A percentile compares a stretch with the other conserved stretches of the same genome.
Evolutionary conservation across 768 basidiomycete species (phyloP).

Genomic region (Daedaleopsis nitida): DNA sequence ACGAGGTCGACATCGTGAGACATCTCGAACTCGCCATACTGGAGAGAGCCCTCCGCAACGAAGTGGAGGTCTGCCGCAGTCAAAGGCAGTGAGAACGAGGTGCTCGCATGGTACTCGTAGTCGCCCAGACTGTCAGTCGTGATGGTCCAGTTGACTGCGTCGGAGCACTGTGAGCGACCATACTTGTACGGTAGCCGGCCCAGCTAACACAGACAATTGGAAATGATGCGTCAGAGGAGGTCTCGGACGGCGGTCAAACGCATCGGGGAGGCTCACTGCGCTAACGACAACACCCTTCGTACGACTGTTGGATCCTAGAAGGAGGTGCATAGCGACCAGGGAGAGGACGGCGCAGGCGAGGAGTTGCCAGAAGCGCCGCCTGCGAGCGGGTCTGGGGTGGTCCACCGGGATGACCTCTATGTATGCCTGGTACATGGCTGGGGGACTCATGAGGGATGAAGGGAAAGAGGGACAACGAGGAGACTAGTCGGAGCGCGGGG

Average conservation of each 20-base stretch:
- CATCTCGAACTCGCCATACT: constrained; percentile 18
- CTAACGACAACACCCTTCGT: not conserved
- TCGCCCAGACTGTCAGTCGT: not conserved
- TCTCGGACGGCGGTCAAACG: not conserved
- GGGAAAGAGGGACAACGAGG: not conserved
- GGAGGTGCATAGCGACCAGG: constrained; percentile 3
- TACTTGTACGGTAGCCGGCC: not conserved
- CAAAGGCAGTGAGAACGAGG: constrained; percentile 16
- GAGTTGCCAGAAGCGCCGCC: constrained; percentile 17
- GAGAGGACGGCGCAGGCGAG: constrained; percentile 6
- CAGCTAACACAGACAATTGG: not conserved
- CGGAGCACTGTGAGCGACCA: constrained; percentile 1
- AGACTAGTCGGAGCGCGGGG: not conserved
- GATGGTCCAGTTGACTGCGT: constrained; percentile 9
- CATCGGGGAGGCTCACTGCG: too few relatives aligned
- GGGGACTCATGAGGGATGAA: not conserved
- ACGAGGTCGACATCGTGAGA: constrained; percentile 2
- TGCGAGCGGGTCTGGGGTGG: constrained; percentile 8
- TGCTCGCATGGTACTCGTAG: constrained; percentile 8
- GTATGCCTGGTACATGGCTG: constrained; percentile 2
- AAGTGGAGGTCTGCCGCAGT: constrained; percentile 14
- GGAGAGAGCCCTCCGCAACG: constrained; percentile 1
- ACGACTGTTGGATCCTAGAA: not conserved
- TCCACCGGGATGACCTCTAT: not conserved
- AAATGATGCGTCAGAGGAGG: not conserved